These are phyloP conservation scores for Monosporascus sp. DNA, from an alignment of 2,329 filamentous ascomycete species.

Conservation along the genomic window DNA sequence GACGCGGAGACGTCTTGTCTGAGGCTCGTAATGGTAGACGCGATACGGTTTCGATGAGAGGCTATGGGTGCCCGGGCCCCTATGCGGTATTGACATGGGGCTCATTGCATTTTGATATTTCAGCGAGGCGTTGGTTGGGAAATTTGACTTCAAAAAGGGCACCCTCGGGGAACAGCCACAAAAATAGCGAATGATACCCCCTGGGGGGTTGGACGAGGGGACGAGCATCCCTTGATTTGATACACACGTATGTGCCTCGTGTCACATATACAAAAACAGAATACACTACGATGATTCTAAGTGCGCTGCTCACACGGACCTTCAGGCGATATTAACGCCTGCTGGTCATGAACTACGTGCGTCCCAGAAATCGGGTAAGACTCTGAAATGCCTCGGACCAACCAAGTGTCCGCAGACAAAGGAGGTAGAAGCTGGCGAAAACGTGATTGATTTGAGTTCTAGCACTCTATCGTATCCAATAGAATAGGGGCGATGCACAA, in stretches of 20 bases:
- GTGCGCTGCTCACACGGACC: too few species aligned
- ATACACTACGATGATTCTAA: background rate
- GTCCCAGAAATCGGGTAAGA: too few species aligned
- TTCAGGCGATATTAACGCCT: too few species aligned
- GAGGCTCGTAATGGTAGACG: background rate
- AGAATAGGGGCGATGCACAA: too few species aligned
- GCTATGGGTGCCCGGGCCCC: background rate
- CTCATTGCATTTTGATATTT: slow-evolving; percentile 9
- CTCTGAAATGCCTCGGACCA: too few species aligned
- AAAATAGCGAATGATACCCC: background rate
- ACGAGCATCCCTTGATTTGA: background rate
- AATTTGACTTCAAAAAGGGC: slow-evolving; percentile 4
- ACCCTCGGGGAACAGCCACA: background rate
- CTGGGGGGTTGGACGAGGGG: background rate
- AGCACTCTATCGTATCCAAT: too few species aligned
- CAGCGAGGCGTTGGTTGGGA: slow-evolving; percentile 12
- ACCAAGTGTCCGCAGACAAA: too few species aligned
- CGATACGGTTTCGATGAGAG: background rate
- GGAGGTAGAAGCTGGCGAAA: too few species aligned
- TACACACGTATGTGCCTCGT: background rate
- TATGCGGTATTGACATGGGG: background rate
- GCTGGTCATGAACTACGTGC: too few species aligned
- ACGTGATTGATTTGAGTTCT: too few species aligned
- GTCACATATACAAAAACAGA: background rate
- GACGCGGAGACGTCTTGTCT: too few species aligned